Base-by-base conservation (phyloP, 805 yeast species). In the Pichia scutulata region DNA sequence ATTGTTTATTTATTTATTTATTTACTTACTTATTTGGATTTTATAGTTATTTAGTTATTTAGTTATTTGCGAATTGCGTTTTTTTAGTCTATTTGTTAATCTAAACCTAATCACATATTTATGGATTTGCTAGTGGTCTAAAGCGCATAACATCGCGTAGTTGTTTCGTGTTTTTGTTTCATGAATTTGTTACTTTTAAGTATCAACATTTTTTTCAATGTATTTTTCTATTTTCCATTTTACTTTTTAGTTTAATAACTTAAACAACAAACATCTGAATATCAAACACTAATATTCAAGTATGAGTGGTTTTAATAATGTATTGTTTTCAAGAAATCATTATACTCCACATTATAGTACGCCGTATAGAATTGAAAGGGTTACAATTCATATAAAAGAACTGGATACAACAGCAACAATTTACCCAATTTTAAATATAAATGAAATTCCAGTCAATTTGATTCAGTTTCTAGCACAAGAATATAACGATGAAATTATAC, bases 371-470 rank as follows among this genome's bases (percentile, higher is more conserved):
- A 74, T 81, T 30, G 81, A 77, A 47, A 80, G 93, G 7, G 81
- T 83, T 58, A 87, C 95, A 1, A 87, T 89, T 2, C 69, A 89
- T 13, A 71, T 89, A 25, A 84, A 86, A 61, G 97, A 90, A 65
- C 89, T 92, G 18, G 93, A 87, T 57, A 89, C 97, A 1, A 81
- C 90, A 0, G 97, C 97, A 1, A 90, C 97, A 4, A 83, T 93
- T 52, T 89, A 88, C 62, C 98, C 99, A 4, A 78, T 92, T 14
- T 75, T 80, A 51, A 76, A 80, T 26, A 73, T 82, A 0, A 75
- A 75, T 24, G 81, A 82, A 50, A 70, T 92, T 13, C 98, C 98
- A 0, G 77, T 80, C 2, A 92, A 89, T 0, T 71, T 92, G 25
- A 65, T 89, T 39, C 84, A 86, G 19, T 90, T 92, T 61, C 65